A percentile compares a stretch with the other conserved stretches of the same genome.
These are phyloP conservation scores for Tuber aestivum DNA, from an alignment of 495 filamentous ascomycete species.

Conservation along the genomic window DNA sequence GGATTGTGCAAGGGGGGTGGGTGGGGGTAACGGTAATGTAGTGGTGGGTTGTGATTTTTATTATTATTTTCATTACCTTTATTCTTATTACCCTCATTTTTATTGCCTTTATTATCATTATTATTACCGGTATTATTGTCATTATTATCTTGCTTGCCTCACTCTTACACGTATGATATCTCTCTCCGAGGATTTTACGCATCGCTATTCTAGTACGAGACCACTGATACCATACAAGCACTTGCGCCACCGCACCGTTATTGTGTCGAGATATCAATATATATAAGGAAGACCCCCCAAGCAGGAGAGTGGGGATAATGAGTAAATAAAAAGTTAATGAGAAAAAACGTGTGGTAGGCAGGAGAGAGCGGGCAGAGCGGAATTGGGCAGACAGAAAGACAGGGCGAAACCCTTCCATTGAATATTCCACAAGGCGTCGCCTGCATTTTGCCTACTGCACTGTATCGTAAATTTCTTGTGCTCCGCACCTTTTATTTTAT, in stretches of 20 bases:
- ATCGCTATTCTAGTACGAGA: no score
- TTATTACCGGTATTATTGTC: no score
- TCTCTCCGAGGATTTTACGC: no score
- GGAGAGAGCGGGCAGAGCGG: not conserved
- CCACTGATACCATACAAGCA: not conserved
- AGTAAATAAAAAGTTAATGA: no score
- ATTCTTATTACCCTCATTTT: no score
- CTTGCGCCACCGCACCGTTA: not conserved
- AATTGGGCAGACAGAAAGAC: not conserved
- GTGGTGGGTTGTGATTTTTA: not conserved
- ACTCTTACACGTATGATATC: no score
- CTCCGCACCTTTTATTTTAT: not conserved
- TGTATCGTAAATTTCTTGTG: not conserved
- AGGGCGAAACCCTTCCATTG: slow-evolving; percentile 38
- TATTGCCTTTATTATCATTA: no score
- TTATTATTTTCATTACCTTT: no score
- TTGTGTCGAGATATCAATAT: not conserved
- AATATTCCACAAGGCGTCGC: slow-evolving; percentile 38
- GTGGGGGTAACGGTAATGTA: not conserved
- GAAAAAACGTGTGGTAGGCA: no score
- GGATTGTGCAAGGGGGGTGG: not conserved
- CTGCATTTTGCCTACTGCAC: slow-evolving; percentile 19
- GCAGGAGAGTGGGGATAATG: not conserved
- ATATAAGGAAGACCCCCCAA: not conserved
- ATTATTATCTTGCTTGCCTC: no score